Evolutionary conservation across 495 filamentous ascomycete species (phyloP).

Genomic region (Collariella sp.): DNA sequence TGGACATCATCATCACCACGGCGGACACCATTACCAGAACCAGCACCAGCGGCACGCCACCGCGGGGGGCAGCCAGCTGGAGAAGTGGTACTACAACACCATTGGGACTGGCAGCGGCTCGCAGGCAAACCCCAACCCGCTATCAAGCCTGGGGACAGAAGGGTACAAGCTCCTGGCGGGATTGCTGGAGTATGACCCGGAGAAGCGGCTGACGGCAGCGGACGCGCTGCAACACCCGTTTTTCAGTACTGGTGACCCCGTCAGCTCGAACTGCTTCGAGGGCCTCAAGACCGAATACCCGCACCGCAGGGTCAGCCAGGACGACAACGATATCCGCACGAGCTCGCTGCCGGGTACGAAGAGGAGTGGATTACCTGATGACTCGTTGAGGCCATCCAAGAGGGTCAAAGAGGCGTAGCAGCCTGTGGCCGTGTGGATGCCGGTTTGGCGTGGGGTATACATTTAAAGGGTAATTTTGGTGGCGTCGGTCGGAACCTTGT

Average conservation of each 20-base stretch:
- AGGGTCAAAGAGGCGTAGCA: conserved; percentile 52
- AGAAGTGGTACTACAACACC: conserved; percentile 52
- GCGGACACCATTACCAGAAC: conserved; percentile 46
- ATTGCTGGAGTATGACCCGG: conserved; percentile 87
- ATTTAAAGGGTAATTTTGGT: not conserved
- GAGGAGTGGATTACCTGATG: conserved; percentile 78
- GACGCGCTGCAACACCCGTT: conserved; percentile 83
- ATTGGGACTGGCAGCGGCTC: conserved; percentile 29
- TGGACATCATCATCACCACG: conserved; percentile 37
- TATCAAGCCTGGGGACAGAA: conserved; percentile 55
- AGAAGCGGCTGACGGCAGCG: conserved; percentile 74
- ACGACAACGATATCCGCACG: conserved; percentile 87
- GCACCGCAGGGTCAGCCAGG: conserved; percentile 77
- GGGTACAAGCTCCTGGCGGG: conserved; percentile 73
- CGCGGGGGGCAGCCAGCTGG: conserved; percentile 32
- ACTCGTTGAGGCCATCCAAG: conserved; percentile 61
- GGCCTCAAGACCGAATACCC: conserved; percentile 82
- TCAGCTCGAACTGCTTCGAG: conserved; percentile 79
- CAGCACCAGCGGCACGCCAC: conserved; percentile 6
- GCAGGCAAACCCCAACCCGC: conserved; percentile 26
- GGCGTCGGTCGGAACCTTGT: too few species aligned
- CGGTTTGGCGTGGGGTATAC: not conserved
- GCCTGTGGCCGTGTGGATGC: not conserved
- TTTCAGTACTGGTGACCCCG: conserved; percentile 58
- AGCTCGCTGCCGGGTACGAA: conserved; percentile 89